These are phyloP conservation scores for Neodidymelliopsis sp. DNA, from an alignment of 2,329 filamentous ascomycete species.

Conservation along the genomic window DNA sequence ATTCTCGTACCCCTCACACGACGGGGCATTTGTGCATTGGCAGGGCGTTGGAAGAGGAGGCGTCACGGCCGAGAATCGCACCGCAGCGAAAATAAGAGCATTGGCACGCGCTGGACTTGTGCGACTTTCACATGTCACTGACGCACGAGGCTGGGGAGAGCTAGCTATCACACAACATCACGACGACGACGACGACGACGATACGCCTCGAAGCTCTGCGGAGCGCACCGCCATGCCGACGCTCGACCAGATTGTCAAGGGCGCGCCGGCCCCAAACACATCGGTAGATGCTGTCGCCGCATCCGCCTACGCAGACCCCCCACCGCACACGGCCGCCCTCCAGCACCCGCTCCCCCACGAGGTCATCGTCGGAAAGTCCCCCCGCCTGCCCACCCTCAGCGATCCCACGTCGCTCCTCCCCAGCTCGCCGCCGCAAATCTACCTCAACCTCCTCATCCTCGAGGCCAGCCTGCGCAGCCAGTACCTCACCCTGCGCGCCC, in stretches of 20 bases:
- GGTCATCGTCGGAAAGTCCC: slow-evolving; percentile 48
- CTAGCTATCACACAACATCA: slow-evolving; percentile 11
- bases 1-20: slow-evolving; percentile 8
- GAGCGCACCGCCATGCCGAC: slow-evolving; percentile 1
- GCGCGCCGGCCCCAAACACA: slow-evolving; percentile 73
- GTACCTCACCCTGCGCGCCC: slow-evolving; percentile 87
- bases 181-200: neutral
- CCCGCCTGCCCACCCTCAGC: slow-evolving; percentile 50
- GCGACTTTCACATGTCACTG: slow-evolving; percentile 17
- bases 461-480: slow-evolving; percentile 93
- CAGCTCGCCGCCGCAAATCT: slow-evolving; percentile 94
- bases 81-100: slow-evolving; percentile 1
- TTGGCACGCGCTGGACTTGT: slow-evolving; percentile 11
- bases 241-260: slow-evolving; percentile 94
- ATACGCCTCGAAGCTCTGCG: neutral
- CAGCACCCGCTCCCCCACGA: slow-evolving; percentile 28
- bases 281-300: slow-evolving; percentile 51
- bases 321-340: slow-evolving; percentile 17
- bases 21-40: slow-evolving; percentile 13
- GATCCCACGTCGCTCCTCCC: slow-evolving; percentile 83
- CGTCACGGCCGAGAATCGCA: slow-evolving; percentile 1
- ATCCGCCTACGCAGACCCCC: slow-evolving; percentile 32
- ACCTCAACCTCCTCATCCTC: slow-evolving; percentile 96
- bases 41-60: slow-evolving; percentile 3
- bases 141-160: slow-evolving; percentile 1